These are phyloP conservation scores for Teratosphaeria zuluensis DNA, from an alignment of 2,329 filamentous ascomycete genomes.

Conservation along the genomic window DNA sequence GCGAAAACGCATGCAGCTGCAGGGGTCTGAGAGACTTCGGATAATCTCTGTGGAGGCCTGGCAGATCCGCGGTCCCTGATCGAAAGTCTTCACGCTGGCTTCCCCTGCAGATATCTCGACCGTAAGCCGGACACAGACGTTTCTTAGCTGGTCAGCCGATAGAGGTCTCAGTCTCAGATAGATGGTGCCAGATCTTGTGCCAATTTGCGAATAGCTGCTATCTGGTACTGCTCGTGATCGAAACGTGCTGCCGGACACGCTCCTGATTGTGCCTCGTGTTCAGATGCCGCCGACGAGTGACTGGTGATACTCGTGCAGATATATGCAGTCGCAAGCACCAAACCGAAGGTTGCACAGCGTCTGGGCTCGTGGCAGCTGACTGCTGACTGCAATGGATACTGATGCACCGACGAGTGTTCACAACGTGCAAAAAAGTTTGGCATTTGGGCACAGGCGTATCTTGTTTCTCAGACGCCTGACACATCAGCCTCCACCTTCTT, in stretches of 20 bases:
- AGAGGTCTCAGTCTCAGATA: neutral
- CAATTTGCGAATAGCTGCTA: too few species aligned
- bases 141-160: neutral
- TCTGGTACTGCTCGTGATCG: neutral
- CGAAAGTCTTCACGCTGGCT: neutral
- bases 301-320: neutral
- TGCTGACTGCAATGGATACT: neutral
- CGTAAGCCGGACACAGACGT: neutral
- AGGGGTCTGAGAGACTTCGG: neutral
- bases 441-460: neutral
- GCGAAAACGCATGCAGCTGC: conserved; percentile 6
- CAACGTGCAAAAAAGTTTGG: neutral
- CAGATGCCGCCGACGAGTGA: neutral
- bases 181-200: neutral
- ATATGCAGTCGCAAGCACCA: neutral
- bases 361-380: neutral
- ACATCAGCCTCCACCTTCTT: neutral
- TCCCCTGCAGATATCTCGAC: neutral
- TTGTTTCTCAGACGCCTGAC: neutral
- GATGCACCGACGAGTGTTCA: too few species aligned
- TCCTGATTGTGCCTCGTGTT: neutral
- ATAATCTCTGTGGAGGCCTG: neutral
- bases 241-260: neutral
- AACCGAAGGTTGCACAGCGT: neutral
- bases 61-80: neutral